Conservation (phyloP, 2,329 filamentous ascomycete species). For the Parastagonospora avenae region DNA sequence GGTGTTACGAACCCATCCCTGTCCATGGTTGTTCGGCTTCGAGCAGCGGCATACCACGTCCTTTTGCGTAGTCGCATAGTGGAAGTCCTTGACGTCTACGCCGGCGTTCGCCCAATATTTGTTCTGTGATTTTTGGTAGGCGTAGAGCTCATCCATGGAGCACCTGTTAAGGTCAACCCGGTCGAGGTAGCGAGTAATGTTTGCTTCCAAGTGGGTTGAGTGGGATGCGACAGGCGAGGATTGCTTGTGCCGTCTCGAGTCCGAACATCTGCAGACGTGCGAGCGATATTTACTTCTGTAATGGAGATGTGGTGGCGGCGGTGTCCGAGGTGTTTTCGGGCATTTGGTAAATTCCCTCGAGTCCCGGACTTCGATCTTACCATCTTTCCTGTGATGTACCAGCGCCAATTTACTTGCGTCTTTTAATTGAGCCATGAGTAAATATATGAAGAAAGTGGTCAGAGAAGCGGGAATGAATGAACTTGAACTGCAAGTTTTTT, state of each 20-base stretch:
- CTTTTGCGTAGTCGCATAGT: constrained; percentile 17
- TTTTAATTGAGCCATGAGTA: background rate
- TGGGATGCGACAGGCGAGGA: constrained; percentile 1
- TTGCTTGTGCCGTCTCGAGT: constrained; percentile 2
- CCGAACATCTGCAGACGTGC: constrained; percentile 8
- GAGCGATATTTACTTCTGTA: constrained; percentile 2
- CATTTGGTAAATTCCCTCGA: background rate
- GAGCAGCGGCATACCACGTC: constrained; percentile 21
- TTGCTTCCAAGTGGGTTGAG: constrained; percentile 4
- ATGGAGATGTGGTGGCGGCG: constrained; percentile 3
- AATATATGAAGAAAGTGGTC: no score
- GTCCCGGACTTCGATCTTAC: constrained; percentile 7
- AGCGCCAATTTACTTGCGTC: constrained; percentile 1
- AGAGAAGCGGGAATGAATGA: no score
- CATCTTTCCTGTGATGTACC: constrained; percentile 12
- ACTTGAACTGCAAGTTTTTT: no score
- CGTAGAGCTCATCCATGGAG: background rate
- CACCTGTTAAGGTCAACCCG: constrained; percentile 7
- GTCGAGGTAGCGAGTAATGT: constrained; percentile 15
- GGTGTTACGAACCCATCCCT: constrained; percentile 6
- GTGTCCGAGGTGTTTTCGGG: background rate
- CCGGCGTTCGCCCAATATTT: constrained; percentile 3
- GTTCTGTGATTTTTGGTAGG: background rate
- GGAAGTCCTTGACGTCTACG: constrained; percentile 11
- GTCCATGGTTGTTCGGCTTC: background rate